Conservation (phyloP, 164 flowering plant genomes). For the Kingdonia uniflora region DNA sequence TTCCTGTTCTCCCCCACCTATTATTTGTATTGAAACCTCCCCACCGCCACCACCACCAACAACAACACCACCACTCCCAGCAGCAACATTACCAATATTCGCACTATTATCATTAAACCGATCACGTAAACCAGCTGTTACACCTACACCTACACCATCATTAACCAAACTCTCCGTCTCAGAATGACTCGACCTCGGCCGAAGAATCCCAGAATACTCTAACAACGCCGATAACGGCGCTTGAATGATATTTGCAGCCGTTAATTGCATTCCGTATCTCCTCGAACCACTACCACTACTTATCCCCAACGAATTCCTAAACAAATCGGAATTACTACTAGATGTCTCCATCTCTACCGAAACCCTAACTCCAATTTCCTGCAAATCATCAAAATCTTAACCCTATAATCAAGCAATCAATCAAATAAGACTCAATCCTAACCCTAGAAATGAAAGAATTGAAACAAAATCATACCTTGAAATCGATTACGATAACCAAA, state of each 20-base stretch:
- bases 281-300: constrained; percentile 21
- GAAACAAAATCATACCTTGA: not conserved
- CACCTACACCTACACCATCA: constrained; percentile 16
- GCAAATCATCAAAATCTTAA: too few species aligned
- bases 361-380: too few species aligned
- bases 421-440: not conserved
- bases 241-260: constrained; percentile 67
- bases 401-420: not conserved
- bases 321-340: constrained; percentile 31
- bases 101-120: constrained; percentile 14
- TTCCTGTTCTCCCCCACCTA: constrained; percentile 68
- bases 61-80: constrained; percentile 32
- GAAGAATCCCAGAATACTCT: constrained; percentile 75
- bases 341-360: constrained; percentile 46
- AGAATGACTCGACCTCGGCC: constrained; percentile 40
- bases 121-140: not conserved
- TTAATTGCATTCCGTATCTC: constrained; percentile 46
- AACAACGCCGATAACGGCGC: constrained; percentile 73
- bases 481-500: too few species aligned
- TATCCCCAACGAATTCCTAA: constrained; percentile 19
- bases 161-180: constrained; percentile 41
- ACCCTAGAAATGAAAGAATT: not conserved
- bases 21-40: constrained; percentile 90
- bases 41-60: constrained; percentile 24
- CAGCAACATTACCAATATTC: not conserved